Evolutionary conservation across 179 eudicot genomes (phyloP).

Genomic region (Carnegiea gigantea): DNA sequence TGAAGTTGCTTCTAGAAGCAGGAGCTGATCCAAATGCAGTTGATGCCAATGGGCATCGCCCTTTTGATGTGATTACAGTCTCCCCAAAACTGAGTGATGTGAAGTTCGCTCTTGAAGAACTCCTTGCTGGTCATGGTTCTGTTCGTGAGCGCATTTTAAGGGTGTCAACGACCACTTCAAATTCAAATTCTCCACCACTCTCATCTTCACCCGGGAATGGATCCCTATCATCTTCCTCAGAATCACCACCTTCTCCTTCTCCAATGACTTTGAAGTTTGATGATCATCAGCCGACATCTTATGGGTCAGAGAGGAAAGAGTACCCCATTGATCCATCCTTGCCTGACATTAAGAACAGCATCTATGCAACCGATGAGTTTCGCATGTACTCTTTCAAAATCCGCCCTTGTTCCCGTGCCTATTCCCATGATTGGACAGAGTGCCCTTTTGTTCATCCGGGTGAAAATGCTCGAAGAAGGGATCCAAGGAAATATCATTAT

Average conservation of each 20-base stretch:
- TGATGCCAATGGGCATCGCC: constrained; percentile 51
- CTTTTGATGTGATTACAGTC: constrained; percentile 49
- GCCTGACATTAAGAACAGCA: constrained; percentile 70
- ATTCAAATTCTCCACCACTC: constrained; percentile 42
- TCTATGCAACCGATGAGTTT: constrained; percentile 64
- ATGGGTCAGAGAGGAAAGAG: constrained; percentile 51
- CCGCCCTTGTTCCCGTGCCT: constrained; percentile 72
- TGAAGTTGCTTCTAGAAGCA: constrained; percentile 48
- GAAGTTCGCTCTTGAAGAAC: constrained; percentile 45
- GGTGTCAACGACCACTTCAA: constrained; percentile 32
- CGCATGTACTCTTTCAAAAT: constrained; percentile 69
- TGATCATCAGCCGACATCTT: constrained; percentile 28
- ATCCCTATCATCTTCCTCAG: constrained; percentile 44
- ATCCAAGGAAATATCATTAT: constrained; percentile 68
- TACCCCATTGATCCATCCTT: constrained; percentile 66
- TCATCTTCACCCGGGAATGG: constrained; percentile 44
- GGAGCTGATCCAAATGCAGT: constrained; percentile 57
- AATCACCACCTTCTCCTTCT: constrained; percentile 46
- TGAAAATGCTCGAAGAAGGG: constrained; percentile 72
- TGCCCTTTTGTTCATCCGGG: constrained; percentile 84
- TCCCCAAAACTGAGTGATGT: constrained; percentile 37
- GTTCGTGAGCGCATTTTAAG: constrained; percentile 30
- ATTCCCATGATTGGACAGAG: constrained; percentile 80
- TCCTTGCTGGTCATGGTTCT: constrained; percentile 37
- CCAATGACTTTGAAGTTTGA: constrained; percentile 37